phyloP scores from a whole-genome alignment of 2,329 filamentous ascomycete genomes.

The Aspergillus luchuensis region DNA sequence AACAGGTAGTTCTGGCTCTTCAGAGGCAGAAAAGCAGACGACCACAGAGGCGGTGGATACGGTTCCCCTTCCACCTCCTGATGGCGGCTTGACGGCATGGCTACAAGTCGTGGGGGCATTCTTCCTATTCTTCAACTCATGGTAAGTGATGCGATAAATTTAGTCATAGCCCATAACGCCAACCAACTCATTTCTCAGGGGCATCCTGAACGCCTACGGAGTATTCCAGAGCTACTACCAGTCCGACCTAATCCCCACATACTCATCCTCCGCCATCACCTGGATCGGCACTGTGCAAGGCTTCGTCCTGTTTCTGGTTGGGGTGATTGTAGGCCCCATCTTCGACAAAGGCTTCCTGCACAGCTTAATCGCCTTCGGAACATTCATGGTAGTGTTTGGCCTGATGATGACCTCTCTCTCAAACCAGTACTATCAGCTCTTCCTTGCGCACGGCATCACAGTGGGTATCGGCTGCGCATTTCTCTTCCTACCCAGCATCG shows the following conservation, averaged over 20 bases:
- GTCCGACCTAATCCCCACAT: conserved; percentile 34
- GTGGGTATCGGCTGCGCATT: conserved; percentile 54
- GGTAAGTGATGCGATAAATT: conserved; percentile 7
- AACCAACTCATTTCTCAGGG: conserved; percentile 24
- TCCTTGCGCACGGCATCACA: conserved; percentile 58
- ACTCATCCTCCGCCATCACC: conserved; percentile 48
- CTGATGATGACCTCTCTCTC: conserved; percentile 36
- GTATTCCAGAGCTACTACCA: conserved; percentile 54
- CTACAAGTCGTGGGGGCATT: conserved; percentile 25
- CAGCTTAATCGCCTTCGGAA: conserved; percentile 43
- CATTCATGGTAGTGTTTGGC: conserved; percentile 40
- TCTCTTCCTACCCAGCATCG: conserved; percentile 49
- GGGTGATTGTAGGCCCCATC: conserved; percentile 52
- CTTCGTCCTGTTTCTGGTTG: conserved; percentile 51
- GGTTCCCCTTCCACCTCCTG: conserved; percentile 8
- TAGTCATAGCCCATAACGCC: not conserved
- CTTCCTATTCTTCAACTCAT: conserved; percentile 28
- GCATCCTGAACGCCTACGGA: conserved; percentile 51
- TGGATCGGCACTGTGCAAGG: conserved; percentile 53
- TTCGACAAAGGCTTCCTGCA: conserved; percentile 52
- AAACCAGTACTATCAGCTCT: conserved; percentile 56
- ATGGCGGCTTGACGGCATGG: conserved; percentile 27
- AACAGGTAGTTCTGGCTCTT: not conserved
- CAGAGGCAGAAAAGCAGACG: not conserved
- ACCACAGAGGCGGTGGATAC: not conserved